Base-by-base conservation (phyloP, 2,329 filamentous ascomycete species). In the Cadophora sp. region DNA sequence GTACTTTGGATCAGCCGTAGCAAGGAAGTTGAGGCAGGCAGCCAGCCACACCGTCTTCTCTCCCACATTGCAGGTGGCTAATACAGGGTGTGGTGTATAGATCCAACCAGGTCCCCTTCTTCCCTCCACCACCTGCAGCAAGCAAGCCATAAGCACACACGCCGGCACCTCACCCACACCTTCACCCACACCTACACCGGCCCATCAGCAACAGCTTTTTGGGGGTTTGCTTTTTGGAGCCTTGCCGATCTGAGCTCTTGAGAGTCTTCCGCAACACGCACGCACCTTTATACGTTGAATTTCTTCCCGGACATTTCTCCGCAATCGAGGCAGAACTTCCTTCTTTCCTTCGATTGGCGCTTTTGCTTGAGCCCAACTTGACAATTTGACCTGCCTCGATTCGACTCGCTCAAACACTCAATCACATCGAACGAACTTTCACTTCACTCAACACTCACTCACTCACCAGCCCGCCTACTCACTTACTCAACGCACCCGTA, bases 1-100 rank as follows among this genome's bases (percentile, higher is more conserved):
- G 59, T 20, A 56, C 53, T 58, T 65, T 66, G 68, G 66, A 61
- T 63, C 64, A 66, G 66, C 64, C 66, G 64, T 68, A 65, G 43
- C 63, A 56, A 62, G 55, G 7, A 58, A 39, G 30, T 9, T 14
- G 41, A 60, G 58, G 62, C 22, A 59, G 45, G 24, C 45, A 33
- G 62, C 47, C 59, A 64, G 62, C 61, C 66, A 70, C 68, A 58
- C 39, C 20, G 55, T 53, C 33, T 24, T 22, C 20, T n/a, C 33
- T 22, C 20, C 33, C 33, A 18, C 36, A 20, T 3, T 20, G 33
- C 33, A 58, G n/a, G 20, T 58, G 33, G 55, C 55, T 58, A 58
- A 58, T 27, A n/a, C 55, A 41, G 55, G 55, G 55, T 41, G 41
- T 20, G 36, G 20, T 18, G 43, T 43, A 41, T 43, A 58, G 55